Evolutionary conservation across 192 early-diverging fungal genomes (phyloP).

Genomic region (Dissophora ornata): DNA sequence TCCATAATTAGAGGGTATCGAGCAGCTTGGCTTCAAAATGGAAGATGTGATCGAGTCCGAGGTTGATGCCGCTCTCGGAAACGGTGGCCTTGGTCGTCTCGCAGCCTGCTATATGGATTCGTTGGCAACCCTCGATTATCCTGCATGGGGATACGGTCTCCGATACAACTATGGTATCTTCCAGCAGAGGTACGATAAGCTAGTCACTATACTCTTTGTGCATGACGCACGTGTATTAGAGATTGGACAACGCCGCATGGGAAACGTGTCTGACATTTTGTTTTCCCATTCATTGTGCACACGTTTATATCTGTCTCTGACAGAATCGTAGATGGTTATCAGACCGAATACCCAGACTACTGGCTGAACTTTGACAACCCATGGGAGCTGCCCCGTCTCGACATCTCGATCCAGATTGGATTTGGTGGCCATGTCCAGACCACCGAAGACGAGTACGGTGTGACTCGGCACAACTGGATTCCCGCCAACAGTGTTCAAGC

Average conservation of each 20-base stretch:
- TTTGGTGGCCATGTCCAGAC: constrained; percentile 92
- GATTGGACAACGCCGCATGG: neutral
- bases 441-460: constrained; percentile 71
- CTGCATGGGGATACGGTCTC: constrained; percentile 97
- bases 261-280: neutral
- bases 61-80: constrained; percentile 95
- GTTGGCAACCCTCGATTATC: constrained; percentile 91
- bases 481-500: constrained; percentile 88
- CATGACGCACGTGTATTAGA: neutral
- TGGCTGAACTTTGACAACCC: constrained; percentile 98
- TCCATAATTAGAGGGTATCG: constrained; percentile 59
- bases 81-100: constrained; percentile 96
- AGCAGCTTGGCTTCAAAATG: constrained; percentile 88
- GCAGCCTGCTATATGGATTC: constrained; percentile 99
- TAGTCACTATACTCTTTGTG: neutral
- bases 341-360: constrained; percentile 94
- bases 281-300: neutral
- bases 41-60: constrained; percentile 96
- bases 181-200: constrained; percentile 77
- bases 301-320: neutral
- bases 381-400: constrained; percentile 95
- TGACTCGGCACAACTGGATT: constrained; percentile 84
- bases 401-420: constrained; percentile 89
- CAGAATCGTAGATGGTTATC: constrained; percentile 92
- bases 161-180: constrained; percentile 99